Base-by-base conservation (phyloP, 495 filamentous ascomycete genomes). In the Aspergillus haitiensis region DNA sequence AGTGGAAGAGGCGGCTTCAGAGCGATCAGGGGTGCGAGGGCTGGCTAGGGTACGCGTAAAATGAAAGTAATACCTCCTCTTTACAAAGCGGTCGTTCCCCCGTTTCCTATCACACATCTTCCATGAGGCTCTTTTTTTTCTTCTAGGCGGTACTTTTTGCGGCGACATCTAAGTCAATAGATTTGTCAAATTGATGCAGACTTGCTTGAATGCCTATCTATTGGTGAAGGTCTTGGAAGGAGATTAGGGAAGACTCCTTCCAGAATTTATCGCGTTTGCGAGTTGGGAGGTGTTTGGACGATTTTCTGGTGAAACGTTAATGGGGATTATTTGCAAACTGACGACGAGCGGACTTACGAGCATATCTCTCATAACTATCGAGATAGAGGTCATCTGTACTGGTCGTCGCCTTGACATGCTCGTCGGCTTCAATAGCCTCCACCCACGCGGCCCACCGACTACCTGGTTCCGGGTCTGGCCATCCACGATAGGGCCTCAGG, bases 401-500 rank as follows among this genome's bases (percentile, higher is more conserved):
- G 42, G 89, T 93, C 9, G 93, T 97, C 58, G 84, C 84, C 71
- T 83, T 83, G 46, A 96, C 83, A 58, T 88, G 83, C 54, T 85
- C 82, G 58, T 92, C 85, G 3, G 76, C 68, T 70, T 96, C 92
- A 45, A 97, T 80, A 6, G 93, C 93, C n/a, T 88, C 74, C 7
- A 94, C 75, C 93, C 92, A 97, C 34, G 74, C 76, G 31, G 80
- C 85, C 85, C 88, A 91, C 50, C 93, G 82, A 63, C 78, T 88
- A 7, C 84, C 87, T 12, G 80, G 77, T 58, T 86, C 81, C 8
- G 91, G 84, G 48, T 89, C 86, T 31, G 85, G 84, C 90, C 90
- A 96, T 34, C 84, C 86, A 21, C 89, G 83, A 66, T 93, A 93
- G n/a, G 86, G 88, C 52, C 86, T 85, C 54, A 96, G 76, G 31